phyloP scores from a whole-genome alignment of 805 yeast species.

The Barnettozyma pratensis region DNA sequence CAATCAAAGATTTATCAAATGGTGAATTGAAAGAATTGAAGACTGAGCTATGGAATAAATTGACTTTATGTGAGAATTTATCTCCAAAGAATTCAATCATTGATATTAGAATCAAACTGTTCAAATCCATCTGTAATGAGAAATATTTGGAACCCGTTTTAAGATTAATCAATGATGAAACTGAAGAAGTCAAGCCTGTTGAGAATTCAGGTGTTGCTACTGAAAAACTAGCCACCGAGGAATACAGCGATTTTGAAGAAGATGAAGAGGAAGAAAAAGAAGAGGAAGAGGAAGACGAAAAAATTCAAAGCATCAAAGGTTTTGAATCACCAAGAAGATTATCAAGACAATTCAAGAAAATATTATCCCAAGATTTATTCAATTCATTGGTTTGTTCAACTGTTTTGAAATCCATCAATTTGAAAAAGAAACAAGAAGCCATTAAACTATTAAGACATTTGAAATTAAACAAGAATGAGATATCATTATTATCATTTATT shows the following conservation, averaged over 20 bases:
- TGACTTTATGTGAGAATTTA: slow-evolving; percentile 21
- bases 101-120: slow-evolving; percentile 24
- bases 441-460: slow-evolving; percentile 16
- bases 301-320: not conserved
- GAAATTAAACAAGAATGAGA: slow-evolving; percentile 15
- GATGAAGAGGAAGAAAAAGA: slow-evolving; percentile 8
- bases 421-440: slow-evolving; percentile 13
- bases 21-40: slow-evolving; percentile 22
- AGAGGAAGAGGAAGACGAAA: slow-evolving; percentile 3
- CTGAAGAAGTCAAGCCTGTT: not conserved
- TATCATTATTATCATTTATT: slow-evolving; percentile 23
- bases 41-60: slow-evolving; percentile 22
- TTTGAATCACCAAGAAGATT: slow-evolving; percentile 3
- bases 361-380: slow-evolving; percentile 21
- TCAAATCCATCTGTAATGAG: slow-evolving; percentile 26
- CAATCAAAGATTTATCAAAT: slow-evolving; percentile 11
- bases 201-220: not conserved
- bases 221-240: not conserved
- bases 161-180: slow-evolving; percentile 13
- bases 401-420: slow-evolving; percentile 19
- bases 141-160: slow-evolving; percentile 21
- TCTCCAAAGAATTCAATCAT: slow-evolving; percentile 24
- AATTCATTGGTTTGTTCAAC: slow-evolving; percentile 22
- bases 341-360: slow-evolving; percentile 15
- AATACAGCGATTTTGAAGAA: slow-evolving; percentile 3